A percentile compares a stretch with the other conserved stretches of the same genome.
Conservation (phyloP, 2,329 filamentous ascomycete genomes). For the Fusarium haematococcum region DNA sequence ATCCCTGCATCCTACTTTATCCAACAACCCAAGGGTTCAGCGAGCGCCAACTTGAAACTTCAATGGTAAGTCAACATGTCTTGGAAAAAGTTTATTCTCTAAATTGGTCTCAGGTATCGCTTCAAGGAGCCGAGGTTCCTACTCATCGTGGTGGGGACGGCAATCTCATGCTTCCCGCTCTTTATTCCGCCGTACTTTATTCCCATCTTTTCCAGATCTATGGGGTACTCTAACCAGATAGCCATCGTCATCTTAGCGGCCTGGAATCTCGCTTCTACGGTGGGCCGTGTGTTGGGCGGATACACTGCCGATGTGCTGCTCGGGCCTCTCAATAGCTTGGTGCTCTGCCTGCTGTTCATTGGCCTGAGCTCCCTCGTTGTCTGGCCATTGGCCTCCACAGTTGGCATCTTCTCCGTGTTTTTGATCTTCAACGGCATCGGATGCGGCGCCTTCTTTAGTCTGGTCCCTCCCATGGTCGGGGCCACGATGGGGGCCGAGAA, state of each 20-base stretch:
- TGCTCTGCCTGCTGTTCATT: conserved; percentile 42
- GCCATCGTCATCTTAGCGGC: conserved; percentile 40
- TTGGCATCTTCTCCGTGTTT: conserved; percentile 39
- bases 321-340: conserved; percentile 45
- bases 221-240: conserved; percentile 41
- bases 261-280: conserved; percentile 47
- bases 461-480: conserved; percentile 44
- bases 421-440: conserved; percentile 45
- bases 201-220: conserved; percentile 39
- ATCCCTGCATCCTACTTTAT: conserved; percentile 46
- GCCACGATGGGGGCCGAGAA: conserved; percentile 41
- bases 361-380: conserved; percentile 43
- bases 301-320: conserved; percentile 42
- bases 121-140: conserved; percentile 44
- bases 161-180: conserved; percentile 42
- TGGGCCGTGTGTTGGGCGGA: conserved; percentile 42
- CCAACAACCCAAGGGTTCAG: conserved; percentile 23
- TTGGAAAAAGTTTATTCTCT: neutral
- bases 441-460: conserved; percentile 47
- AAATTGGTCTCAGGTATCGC: conserved; percentile 35
- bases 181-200: conserved; percentile 45
- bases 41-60: conserved; percentile 24
- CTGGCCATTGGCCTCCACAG: conserved; percentile 44
- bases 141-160: conserved; percentile 37
- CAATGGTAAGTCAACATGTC: conserved; percentile 38